Conservation (phyloP, 139 green algal species). For the Tetraselmis chui region DNA sequence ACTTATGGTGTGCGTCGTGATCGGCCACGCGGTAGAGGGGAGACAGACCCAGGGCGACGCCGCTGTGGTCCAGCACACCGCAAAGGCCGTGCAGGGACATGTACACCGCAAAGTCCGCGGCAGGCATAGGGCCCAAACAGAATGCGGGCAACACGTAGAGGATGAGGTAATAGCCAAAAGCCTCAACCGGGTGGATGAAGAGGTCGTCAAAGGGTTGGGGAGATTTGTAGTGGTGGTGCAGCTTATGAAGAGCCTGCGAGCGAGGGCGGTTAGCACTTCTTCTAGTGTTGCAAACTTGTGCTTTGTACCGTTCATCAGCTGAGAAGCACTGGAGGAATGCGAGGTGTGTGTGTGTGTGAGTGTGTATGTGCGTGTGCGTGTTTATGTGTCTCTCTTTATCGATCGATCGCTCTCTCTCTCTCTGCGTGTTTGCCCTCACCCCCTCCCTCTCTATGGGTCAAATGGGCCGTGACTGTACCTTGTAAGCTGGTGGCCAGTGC, state of each 20-base stretch:
- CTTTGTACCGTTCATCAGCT: no score
- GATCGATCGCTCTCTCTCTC: no score
- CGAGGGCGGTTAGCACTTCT: no score
- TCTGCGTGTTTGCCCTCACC: no score
- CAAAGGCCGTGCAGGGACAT: background rate
- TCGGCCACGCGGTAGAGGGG: background rate
- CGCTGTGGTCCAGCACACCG: conserved; percentile 6
- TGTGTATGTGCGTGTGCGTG: no score
- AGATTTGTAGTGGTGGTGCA: conserved; percentile 7
- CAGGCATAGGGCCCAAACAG: background rate
- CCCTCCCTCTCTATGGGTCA: no score
- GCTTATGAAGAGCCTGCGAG: background rate
- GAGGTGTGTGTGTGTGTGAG: no score
- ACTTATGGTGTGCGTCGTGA: background rate
- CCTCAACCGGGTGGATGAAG: conserved; percentile 1
- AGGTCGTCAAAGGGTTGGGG: conserved; percentile 4
- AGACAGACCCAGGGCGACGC: background rate
- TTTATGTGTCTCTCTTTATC: no score
- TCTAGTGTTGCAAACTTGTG: no score
- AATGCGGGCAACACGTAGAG: background rate
- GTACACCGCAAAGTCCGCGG: background rate
- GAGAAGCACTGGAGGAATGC: no score
- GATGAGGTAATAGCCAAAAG: conserved; percentile 1
- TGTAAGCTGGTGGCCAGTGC: background rate
- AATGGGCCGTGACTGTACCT: no score